Conservation (phyloP, 805 yeast genomes). For the Zygosaccharomyces bisporus region DNA sequence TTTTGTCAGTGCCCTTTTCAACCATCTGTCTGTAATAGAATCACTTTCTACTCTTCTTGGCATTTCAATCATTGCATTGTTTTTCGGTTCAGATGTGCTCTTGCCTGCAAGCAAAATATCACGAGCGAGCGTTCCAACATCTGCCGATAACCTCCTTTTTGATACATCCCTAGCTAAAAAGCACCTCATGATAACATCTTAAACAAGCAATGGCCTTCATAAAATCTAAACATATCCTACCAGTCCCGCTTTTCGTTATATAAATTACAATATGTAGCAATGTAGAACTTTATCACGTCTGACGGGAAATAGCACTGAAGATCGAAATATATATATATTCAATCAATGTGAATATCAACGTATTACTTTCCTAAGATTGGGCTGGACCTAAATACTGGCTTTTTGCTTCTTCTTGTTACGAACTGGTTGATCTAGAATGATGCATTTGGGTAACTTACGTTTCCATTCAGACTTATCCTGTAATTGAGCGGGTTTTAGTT, state of each 20-base stretch:
- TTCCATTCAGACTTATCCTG: constrained; percentile 20
- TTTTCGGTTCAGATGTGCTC: not conserved
- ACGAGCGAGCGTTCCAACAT: constrained; percentile 3
- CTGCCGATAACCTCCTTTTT: not conserved
- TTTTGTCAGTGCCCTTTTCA: constrained; percentile 17
- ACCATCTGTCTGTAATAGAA: constrained; percentile 22
- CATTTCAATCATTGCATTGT: not conserved
- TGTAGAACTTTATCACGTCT: not conserved
- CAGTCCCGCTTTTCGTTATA: not conserved
- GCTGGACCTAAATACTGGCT: constrained; percentile 3
- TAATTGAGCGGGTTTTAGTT: not conserved
- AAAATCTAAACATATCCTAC: not conserved
- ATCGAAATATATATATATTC: not conserved
- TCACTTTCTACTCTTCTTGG: not conserved
- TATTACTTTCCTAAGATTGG: no score
- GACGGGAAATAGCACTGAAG: not conserved
- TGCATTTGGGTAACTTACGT: constrained; percentile 27
- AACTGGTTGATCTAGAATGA: constrained; percentile 15
- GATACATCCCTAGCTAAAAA: not conserved
- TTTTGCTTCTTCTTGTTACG: constrained; percentile 16
- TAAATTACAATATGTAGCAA: constrained; percentile 1
- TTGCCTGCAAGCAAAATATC: constrained; percentile 1
- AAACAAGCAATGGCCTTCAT: not conserved
- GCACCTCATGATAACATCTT: constrained; percentile 3
- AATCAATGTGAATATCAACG: no score